A percentile compares a stretch with the other conserved stretches of the same genome.
These are phyloP conservation scores for Mycena amicta DNA, from an alignment of 768 basidiomycete genomes.

Conservation along the genomic window DNA sequence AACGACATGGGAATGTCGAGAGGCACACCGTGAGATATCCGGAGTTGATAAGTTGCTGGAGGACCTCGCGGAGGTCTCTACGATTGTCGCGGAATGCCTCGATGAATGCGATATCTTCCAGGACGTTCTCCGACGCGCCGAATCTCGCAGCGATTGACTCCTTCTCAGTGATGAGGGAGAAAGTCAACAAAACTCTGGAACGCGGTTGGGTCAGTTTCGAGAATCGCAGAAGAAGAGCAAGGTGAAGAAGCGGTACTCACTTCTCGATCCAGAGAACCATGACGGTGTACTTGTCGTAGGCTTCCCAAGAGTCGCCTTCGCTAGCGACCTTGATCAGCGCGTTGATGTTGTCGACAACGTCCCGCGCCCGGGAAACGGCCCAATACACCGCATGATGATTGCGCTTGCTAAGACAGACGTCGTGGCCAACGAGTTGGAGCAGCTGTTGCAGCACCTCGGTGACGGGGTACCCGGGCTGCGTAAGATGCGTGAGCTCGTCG, in stretches of 20 bases:
- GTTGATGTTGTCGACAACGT: slow-evolving; percentile 4
- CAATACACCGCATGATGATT: slow-evolving; percentile 10
- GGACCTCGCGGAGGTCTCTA: background rate
- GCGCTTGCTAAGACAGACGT: slow-evolving; percentile 6
- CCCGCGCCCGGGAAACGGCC: background rate
- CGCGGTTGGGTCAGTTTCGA: background rate
- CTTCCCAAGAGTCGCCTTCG: background rate
- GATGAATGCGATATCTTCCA: slow-evolving; percentile 1
- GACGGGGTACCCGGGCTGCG: background rate
- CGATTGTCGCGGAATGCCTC: background rate
- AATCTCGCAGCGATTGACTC: background rate
- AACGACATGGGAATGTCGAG: background rate
- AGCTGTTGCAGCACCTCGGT: slow-evolving; percentile 6
- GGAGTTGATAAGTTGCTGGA: background rate
- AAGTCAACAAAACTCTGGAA: slow-evolving; percentile 1
- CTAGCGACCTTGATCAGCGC: background rate
- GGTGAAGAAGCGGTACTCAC: background rate
- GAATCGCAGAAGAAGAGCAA: background rate
- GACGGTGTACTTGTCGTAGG: slow-evolving; percentile 1
- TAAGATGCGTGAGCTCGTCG: slow-evolving; percentile 2
- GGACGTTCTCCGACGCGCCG: background rate
- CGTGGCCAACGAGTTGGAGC: slow-evolving; percentile 1
- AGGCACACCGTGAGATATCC: background rate
- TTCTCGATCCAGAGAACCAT: background rate
- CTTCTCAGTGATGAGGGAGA: slow-evolving; percentile 1